Base-by-base conservation (phyloP, 768 basidiomycete genomes). In the Auricularia heimuer region DNA sequence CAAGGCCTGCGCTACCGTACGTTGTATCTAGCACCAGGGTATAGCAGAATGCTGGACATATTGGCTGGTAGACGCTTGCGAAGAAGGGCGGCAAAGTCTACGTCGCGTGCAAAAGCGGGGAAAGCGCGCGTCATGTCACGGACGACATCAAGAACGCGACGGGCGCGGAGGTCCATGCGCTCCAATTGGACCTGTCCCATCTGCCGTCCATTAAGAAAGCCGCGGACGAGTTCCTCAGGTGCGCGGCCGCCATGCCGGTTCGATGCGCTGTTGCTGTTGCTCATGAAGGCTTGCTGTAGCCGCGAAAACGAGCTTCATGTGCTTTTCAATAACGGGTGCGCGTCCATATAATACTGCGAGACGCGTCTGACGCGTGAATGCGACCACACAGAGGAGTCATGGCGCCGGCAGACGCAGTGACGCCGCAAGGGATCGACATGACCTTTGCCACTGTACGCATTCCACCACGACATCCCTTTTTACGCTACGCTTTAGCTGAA, bases 371-470 rank as follows among this genome's bases (percentile, higher is more conserved):
- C 29, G 39, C 39, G 39, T 42, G 39, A 7, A 42, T 18, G 1
- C 29, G 11, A 29, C 10, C 1, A 21, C 21, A 7, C 60, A 85
- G 83, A 2, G 85, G 83, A 0, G 76, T 84, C 21, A 83, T 83
- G 80, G 61, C 65, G 0, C 69, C 76, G 4, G 78, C 80, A 1
- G 77, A 79, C 18, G 68, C 70, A 34, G 62, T 79, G 29, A 85
- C 82, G 0, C 73, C 66, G 16, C 77, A 82, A 33, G 56, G 56
- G 11, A 14, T 35, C 82, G 82, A 10, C 83, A 81, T 64, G 85
- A 85, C 68, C 69, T 82, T 84, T 64, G 84, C 81, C 14, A 82
- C 80, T 2, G 3, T 85, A 85, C 68, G 81, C 82, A 42, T 14
- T 2, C 39, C 39, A 14, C 37, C 67, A 84, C 7, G 83, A 83